Base-by-base conservation (phyloP, 148 eudicot genomes). In the Chenopodium album region DNA sequence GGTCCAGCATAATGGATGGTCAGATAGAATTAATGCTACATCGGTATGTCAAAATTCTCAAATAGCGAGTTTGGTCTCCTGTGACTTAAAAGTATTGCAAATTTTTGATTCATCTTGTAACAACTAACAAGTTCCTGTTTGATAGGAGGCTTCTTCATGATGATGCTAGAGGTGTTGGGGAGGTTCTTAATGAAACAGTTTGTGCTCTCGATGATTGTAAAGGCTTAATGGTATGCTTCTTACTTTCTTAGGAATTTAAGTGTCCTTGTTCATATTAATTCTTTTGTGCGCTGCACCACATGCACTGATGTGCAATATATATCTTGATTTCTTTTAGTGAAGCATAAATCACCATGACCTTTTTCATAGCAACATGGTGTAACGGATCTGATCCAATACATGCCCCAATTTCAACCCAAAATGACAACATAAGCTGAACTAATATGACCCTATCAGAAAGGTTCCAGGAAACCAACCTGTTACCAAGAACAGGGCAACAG, bases 1-100 rank as follows among this genome's bases (percentile, higher is more conserved):
- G 94, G 65, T 88, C 97, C 79, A 92, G 94, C 82, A 73, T 90
- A 76, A 85, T 78, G 71, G 97, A 92, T 85, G 97, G 94, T 80
- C 92, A 92, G 78, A 82, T 92, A 84, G 97, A 92, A 85, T 82
- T 92, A 84, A 92, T 92, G 97, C 94, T 92, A 67, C 97, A 91
- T 73, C 90, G 97, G 97, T 92, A 85, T 78, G 62, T 54, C 74
- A 52, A 4, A 37, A 34, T 4, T 79, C 32, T 82, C 4, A 47
- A 66, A 41, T 22, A 64, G 73, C 69, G 29, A 59, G 54, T 52
- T 75, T 84, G 29, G 1, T 73, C 65, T 28, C 52, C 22, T 79
- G 2, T 13, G 59, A 23, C 31, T 47, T 77, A 26, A 17, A 48
- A 48, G n/a, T 50, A 75, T 52, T 13, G 46, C 37, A 44, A 32